These are phyloP conservation scores for Metschnikowia bowlesiae DNA, from an alignment of 805 yeast genomes.

Conservation along the genomic window DNA sequence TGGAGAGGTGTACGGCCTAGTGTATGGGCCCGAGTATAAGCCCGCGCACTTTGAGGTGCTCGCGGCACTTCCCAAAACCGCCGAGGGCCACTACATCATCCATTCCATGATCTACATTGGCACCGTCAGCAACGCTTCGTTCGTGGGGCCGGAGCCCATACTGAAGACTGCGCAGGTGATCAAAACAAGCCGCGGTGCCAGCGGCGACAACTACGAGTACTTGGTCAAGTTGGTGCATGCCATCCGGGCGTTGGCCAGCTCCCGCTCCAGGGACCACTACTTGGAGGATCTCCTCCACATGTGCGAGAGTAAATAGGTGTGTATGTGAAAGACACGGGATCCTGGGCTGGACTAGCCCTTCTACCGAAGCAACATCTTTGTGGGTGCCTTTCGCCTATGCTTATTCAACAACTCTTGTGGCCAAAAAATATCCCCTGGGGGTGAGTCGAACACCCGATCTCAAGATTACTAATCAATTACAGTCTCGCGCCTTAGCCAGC, in stretches of 20 bases:
- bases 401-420: too few species aligned
- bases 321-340: too few species aligned
- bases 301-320: not conserved
- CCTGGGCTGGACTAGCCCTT: too few species aligned
- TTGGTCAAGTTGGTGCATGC: constrained; percentile 51
- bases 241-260: constrained; percentile 21
- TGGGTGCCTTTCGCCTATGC: too few species aligned
- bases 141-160: constrained; percentile 74
- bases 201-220: constrained; percentile 78
- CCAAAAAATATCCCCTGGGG: constrained; percentile 40
- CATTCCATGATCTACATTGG: constrained; percentile 76
- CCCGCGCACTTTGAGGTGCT: constrained; percentile 6
- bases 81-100: constrained; percentile 40
- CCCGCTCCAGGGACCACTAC: constrained; percentile 26
- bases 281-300: constrained; percentile 26
- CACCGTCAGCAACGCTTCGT: constrained; percentile 72
- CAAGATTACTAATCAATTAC: constrained; percentile 43
- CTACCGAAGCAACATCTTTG: too few species aligned
- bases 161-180: constrained; percentile 59
- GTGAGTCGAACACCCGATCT: constrained; percentile 52
- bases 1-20: constrained; percentile 3
- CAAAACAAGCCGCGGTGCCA: constrained; percentile 59
- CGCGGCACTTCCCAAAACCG: constrained; percentile 13
- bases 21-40: not conserved
- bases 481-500: constrained; percentile 52